phyloP scores from a whole-genome alignment of 2,329 filamentous ascomycete species.

The Claviceps sp. region DNA sequence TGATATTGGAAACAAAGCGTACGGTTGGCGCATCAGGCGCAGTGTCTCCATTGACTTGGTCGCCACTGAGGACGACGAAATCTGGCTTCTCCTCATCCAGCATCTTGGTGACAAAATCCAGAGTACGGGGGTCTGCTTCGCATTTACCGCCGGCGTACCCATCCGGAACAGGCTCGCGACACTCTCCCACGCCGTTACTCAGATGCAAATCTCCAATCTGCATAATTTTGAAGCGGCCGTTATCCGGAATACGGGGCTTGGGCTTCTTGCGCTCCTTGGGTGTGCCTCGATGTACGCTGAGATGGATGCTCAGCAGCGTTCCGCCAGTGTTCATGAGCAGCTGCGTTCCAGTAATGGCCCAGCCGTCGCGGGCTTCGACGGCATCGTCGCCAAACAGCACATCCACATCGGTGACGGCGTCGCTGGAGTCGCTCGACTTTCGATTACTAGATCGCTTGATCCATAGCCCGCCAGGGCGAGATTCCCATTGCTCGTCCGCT shows the following conservation, averaged over 20 bases:
- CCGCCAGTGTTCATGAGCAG: conserved; percentile 54
- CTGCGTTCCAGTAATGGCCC: conserved; percentile 64
- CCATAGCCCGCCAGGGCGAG: conserved; percentile 66
- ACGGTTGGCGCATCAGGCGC: conserved; percentile 81
- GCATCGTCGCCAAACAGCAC: conserved; percentile 84
- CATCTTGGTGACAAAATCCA: conserved; percentile 75
- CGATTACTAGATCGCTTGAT: conserved; percentile 60
- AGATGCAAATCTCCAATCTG: conserved; percentile 91
- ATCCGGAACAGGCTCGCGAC: conserved; percentile 73
- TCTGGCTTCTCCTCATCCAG: conserved; percentile 91
- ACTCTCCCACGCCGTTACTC: conserved; percentile 74
- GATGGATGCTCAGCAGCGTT: conserved; percentile 52
- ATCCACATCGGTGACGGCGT: conserved; percentile 68
- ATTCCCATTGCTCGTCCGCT: conserved; percentile 58
- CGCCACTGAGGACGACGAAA: conserved; percentile 79
- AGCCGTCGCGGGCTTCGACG: conserved; percentile 75
- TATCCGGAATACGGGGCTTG: conserved; percentile 64
- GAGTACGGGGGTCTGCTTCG: conserved; percentile 79
- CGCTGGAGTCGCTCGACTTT: conserved; percentile 60
- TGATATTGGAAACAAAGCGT: conserved; percentile 16
- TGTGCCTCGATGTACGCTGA: conserved; percentile 66
- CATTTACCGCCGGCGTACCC: conserved; percentile 62
- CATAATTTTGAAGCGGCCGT: conserved; percentile 94
- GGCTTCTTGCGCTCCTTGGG: conserved; percentile 53
- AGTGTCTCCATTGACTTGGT: conserved; percentile 91